Conservation (phyloP, 495 filamentous ascomycete species). For the Melanomma pulvis-pyrius region DNA sequence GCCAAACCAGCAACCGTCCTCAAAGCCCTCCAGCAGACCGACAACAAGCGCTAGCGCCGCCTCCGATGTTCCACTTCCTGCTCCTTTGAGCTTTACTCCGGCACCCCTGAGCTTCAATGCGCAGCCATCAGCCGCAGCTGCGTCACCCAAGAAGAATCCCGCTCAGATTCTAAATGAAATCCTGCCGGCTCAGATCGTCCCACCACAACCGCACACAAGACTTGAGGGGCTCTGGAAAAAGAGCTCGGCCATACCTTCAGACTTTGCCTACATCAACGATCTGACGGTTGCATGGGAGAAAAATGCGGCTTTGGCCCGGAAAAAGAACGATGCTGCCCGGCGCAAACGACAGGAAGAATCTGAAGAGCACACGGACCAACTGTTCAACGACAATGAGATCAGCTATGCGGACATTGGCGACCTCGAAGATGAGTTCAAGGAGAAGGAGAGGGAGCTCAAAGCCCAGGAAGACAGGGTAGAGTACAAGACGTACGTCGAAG, state of each 20-base stretch:
- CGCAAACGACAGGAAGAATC: slow-evolving; percentile 57
- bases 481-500: slow-evolving; percentile 54
- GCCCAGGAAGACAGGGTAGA: slow-evolving; percentile 60
- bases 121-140: neutral
- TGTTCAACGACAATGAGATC: slow-evolving; percentile 64
- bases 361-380: slow-evolving; percentile 56
- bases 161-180: slow-evolving; percentile 13
- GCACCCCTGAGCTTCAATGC: neutral
- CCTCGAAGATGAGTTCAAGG: slow-evolving; percentile 64
- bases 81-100: slow-evolving; percentile 13
- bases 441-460: slow-evolving; percentile 56
- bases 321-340: slow-evolving; percentile 54
- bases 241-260: slow-evolving; percentile 12
- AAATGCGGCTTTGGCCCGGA: slow-evolving; percentile 48
- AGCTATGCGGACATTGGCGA: slow-evolving; percentile 64
- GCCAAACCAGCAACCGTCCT: neutral
- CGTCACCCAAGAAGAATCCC: slow-evolving; percentile 2
- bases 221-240: slow-evolving; percentile 17
- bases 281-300: slow-evolving; percentile 53
- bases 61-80: slow-evolving; percentile 17
- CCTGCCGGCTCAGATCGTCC: slow-evolving; percentile 10
- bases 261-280: slow-evolving; percentile 57
- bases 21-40: slow-evolving; percentile 18
- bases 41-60: slow-evolving; percentile 8
- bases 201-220: neutral